Conservation (phyloP, 2,329 filamentous ascomycete species). For the Aspergillus pseudotamarii region DNA sequence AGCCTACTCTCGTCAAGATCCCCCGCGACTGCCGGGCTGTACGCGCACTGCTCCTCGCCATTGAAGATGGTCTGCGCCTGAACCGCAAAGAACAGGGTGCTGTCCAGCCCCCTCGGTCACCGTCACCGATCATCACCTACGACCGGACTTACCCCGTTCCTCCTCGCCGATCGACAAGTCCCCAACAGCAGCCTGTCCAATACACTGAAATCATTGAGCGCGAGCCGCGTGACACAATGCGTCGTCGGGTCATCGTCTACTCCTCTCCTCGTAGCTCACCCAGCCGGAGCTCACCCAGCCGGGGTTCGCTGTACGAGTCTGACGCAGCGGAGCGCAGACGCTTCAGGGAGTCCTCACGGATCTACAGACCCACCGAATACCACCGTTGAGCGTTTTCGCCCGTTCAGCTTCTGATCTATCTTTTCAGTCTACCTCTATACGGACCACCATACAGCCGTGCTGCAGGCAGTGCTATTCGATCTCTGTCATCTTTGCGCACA, state of each 20-base stretch:
- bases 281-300: slow-evolving; percentile 38
- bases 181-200: slow-evolving; percentile 15
- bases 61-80: slow-evolving; percentile 44
- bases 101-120: slow-evolving; percentile 19
- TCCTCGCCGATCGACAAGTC: slow-evolving; percentile 26
- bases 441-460: not conserved
- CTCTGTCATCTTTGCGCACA: slow-evolving; percentile 5
- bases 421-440: not conserved
- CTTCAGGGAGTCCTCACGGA: slow-evolving; percentile 31
- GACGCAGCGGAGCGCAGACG: slow-evolving; percentile 39
- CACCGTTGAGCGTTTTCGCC: slow-evolving; percentile 27
- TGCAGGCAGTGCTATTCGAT: slow-evolving; percentile 9
- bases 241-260: slow-evolving; percentile 39
- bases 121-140: slow-evolving; percentile 34
- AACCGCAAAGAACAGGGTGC: slow-evolving; percentile 19
- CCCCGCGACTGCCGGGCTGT: slow-evolving; percentile 40
- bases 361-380: slow-evolving; percentile 34
- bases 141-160: slow-evolving; percentile 35
- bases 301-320: slow-evolving; percentile 39
- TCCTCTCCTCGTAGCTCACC: slow-evolving; percentile 36
- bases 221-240: slow-evolving; percentile 27
- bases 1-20: slow-evolving; percentile 45
- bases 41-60: slow-evolving; percentile 43
- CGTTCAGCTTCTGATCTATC: not conserved
- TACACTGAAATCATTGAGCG: slow-evolving; percentile 34